Evolutionary conservation across 2,329 filamentous ascomycete genomes (phyloP).

Genomic region (Colletotrichum tofieldiae): DNA sequence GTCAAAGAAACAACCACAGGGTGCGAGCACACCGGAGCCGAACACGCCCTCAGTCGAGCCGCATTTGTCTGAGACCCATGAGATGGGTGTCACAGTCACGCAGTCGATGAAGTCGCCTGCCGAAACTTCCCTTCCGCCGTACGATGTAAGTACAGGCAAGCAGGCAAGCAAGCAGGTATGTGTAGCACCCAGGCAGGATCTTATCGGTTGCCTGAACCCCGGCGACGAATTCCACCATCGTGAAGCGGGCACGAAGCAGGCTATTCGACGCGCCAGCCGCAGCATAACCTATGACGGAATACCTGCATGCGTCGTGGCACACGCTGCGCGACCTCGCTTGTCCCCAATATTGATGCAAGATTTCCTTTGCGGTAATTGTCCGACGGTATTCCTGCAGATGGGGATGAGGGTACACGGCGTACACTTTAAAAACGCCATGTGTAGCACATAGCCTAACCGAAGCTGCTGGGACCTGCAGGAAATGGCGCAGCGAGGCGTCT

Average conservation of each 20-base stretch:
- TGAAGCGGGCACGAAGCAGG: not conserved
- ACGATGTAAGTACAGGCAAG: not conserved
- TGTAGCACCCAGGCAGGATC: not conserved
- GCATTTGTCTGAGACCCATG: conserved; percentile 27
- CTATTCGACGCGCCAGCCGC: conserved; percentile 34
- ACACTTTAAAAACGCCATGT: conserved; percentile 20
- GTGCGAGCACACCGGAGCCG: not conserved
- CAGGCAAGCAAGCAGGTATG: not conserved
- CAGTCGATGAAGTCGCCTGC: conserved; percentile 36
- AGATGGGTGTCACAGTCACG: conserved; percentile 30
- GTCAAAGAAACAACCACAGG: conserved; percentile 16
- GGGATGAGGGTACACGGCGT: conserved; percentile 9
- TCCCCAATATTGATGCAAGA: conserved; percentile 29
- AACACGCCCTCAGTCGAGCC: not conserved
- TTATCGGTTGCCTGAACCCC: not conserved
- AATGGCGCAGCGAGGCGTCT: conserved; percentile 22
- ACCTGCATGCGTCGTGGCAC: conserved; percentile 25
- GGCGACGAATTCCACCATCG: conserved; percentile 13
- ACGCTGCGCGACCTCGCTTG: not conserved
- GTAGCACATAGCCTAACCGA: conserved; percentile 26
- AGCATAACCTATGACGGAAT: conserved; percentile 27
- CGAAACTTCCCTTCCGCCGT: not conserved
- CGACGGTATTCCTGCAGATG: conserved; percentile 1
- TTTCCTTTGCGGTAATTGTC: conserved; percentile 29
- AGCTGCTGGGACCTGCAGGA: conserved; percentile 26